Percentiles rank a stretch among this genome's conserved stretches.
These are phyloP conservation scores for Chaetothyriales sp. DNA, from an alignment of 2,329 filamentous ascomycete species.

Conservation along the genomic window DNA sequence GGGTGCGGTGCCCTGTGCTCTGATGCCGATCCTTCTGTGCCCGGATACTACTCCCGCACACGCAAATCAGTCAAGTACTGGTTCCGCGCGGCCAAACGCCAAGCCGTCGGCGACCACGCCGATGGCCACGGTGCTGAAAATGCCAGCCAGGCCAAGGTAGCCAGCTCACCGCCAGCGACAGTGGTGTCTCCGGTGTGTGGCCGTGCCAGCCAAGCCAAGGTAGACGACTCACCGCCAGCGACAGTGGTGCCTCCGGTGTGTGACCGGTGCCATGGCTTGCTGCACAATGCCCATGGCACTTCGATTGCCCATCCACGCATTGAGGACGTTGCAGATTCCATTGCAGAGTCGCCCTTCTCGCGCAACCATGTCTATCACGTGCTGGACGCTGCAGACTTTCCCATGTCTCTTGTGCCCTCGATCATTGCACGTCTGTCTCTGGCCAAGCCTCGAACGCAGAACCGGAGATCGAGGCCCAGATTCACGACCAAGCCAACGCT, in stretches of 20 bases:
- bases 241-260: slow-evolving; percentile 46
- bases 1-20: slow-evolving; percentile 51
- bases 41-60: slow-evolving; percentile 43
- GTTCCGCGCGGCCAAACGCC: slow-evolving; percentile 4
- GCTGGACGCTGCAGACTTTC: slow-evolving; percentile 89
- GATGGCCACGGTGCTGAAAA: not conserved
- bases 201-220: slow-evolving; percentile 28
- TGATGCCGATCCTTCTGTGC: slow-evolving; percentile 38
- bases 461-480: slow-evolving; percentile 50
- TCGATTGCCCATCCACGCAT: slow-evolving; percentile 71
- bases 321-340: slow-evolving; percentile 66
- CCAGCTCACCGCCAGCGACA: not conserved
- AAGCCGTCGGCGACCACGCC: slow-evolving; percentile 1
- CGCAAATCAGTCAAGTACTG: slow-evolving; percentile 35
- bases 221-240: not conserved
- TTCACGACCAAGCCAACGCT: slow-evolving; percentile 38
- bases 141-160: not conserved
- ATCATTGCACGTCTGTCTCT: slow-evolving; percentile 58
- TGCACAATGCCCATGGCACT: slow-evolving; percentile 58
- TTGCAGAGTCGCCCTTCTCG: slow-evolving; percentile 76
- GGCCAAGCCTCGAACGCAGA: slow-evolving; percentile 62
- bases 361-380: slow-evolving; percentile 93
- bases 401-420: slow-evolving; percentile 75
- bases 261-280: slow-evolving; percentile 71
- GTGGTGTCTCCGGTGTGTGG: slow-evolving; percentile 54